Evolutionary conservation across 768 basidiomycete genomes (phyloP).

Genomic region (Mycena pura): DNA sequence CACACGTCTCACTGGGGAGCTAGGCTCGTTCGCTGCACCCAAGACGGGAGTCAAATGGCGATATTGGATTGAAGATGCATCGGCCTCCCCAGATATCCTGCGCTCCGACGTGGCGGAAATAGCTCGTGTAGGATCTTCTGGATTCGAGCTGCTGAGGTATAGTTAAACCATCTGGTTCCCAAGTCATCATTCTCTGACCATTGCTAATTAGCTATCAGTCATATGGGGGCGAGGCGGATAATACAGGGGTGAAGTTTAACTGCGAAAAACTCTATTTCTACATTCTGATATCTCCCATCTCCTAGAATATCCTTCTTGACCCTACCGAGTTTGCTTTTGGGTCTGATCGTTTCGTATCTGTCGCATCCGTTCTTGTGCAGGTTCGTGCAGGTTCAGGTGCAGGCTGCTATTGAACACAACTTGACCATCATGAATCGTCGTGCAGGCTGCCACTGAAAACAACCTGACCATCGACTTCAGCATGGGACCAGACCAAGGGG

Average conservation of each 20-base stretch:
- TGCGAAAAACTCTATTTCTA: neutral
- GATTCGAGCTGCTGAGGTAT: slow-evolving; percentile 25
- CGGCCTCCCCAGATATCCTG: slow-evolving; percentile 8
- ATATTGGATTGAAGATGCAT: slow-evolving; percentile 24
- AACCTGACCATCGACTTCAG: slow-evolving; percentile 25
- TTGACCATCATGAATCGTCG: too few species aligned
- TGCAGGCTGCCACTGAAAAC: slow-evolving; percentile 19
- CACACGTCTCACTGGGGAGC: slow-evolving; percentile 1
- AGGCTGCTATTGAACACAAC: slow-evolving; percentile 19
- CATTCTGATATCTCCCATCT: slow-evolving; percentile 1
- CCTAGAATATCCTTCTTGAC: slow-evolving; percentile 21
- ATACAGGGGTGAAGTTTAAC: neutral
- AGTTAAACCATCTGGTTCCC: too few species aligned
- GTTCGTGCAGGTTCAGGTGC: too few species aligned
- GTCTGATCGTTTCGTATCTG: slow-evolving; percentile 19
- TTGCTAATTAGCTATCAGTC: slow-evolving; percentile 2
- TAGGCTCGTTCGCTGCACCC: slow-evolving; percentile 7
- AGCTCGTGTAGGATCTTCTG: slow-evolving; percentile 17
- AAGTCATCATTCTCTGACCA: neutral
- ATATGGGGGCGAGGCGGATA: slow-evolving; percentile 1
- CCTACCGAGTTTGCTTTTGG: slow-evolving; percentile 26
- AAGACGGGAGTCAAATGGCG: slow-evolving; percentile 17
- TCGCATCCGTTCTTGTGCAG: slow-evolving; percentile 11
- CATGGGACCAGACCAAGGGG: slow-evolving; percentile 25
- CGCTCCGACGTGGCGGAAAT: slow-evolving; percentile 20